Percentiles rank a stretch among this genome's conserved stretches.
Conservation (phyloP, 768 basidiomycete species). For the Pleurotus ostreatus region DNA sequence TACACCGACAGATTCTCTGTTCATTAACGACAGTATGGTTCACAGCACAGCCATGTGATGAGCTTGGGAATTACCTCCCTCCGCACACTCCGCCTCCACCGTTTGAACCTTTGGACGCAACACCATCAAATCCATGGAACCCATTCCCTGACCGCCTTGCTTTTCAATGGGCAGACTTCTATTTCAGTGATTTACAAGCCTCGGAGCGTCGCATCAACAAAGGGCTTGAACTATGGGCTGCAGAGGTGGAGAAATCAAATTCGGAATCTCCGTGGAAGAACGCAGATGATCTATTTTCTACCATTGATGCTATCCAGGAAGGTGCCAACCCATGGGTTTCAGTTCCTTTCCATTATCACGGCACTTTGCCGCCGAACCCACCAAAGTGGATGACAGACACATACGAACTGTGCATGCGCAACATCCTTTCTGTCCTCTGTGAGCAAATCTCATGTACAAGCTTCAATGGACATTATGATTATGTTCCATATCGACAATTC, state of each 20-base stretch:
- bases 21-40: neutral
- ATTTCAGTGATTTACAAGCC: slow-evolving; percentile 20
- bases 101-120: neutral
- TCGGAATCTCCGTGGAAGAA: slow-evolving; percentile 14
- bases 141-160: slow-evolving; percentile 21
- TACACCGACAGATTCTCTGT: neutral
- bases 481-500: slow-evolving; percentile 20
- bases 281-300: slow-evolving; percentile 18
- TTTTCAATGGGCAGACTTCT: slow-evolving; percentile 25
- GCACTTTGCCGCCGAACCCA: slow-evolving; percentile 12
- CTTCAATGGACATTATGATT: slow-evolving; percentile 19
- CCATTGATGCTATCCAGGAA: slow-evolving; percentile 18
- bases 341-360: slow-evolving; percentile 15
- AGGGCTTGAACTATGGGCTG: slow-evolving; percentile 22
- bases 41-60: neutral
- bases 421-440: slow-evolving; percentile 14
- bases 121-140: slow-evolving; percentile 15
- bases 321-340: slow-evolving; percentile 22
- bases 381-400: slow-evolving; percentile 25
- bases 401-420: slow-evolving; percentile 20
- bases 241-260: slow-evolving; percentile 13
- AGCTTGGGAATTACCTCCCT: neutral
- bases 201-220: slow-evolving; percentile 16
- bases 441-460: slow-evolving; percentile 19
- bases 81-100: neutral